Base-by-base conservation (phyloP, 2,329 filamentous ascomycete species). In the Scortechinia acanthostroma region DNA sequence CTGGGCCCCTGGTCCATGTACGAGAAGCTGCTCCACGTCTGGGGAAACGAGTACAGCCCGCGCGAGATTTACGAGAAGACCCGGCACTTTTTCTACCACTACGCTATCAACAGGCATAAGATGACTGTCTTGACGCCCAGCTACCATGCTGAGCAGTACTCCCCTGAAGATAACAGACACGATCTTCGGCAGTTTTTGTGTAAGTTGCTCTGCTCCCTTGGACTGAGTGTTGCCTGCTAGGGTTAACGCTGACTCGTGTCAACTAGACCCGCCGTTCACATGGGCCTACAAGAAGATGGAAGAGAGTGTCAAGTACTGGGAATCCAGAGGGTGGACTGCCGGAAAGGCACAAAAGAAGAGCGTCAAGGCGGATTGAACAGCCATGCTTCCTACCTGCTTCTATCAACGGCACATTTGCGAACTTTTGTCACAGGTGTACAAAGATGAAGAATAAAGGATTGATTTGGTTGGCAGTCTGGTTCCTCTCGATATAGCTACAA, bases 51-150 rank as follows among this genome's bases (percentile, higher is more conserved):
- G 14, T 56, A 58, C 42, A 53, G 52, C 10, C 61, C 61, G 1
- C 46, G 53, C 3, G 48, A 64, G 52, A 66, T 73, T 60, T 58
- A 66, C 40, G 57, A 65, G 51, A 73, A 68, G 58, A 69, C 66
- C 13, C 57, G 59, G 45, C 56, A 58, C 4, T 70, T 70, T 53
- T 70, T 61, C 52, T 56, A 57, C 21, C 75, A 71, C 52, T 79
- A 83, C 54, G 66, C 73, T 0, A 77, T 83, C 51, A 85, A 85
- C 54, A 63, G 81, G 6, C 80, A 85, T 58, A 86, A 86, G 61
- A 72, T 74, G 58, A 81, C 77, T 1, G 71, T 76, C 5, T 59
- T 80, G 43, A 82, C 78, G 1, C 78, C 78, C 0, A 68, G 70
- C 3, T 65, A 79, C 30, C 79, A 82, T 49, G 48, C 62, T 4